phyloP scores from a whole-genome alignment of 257 asterid genomes.

The Ligustrum vulgare region DNA sequence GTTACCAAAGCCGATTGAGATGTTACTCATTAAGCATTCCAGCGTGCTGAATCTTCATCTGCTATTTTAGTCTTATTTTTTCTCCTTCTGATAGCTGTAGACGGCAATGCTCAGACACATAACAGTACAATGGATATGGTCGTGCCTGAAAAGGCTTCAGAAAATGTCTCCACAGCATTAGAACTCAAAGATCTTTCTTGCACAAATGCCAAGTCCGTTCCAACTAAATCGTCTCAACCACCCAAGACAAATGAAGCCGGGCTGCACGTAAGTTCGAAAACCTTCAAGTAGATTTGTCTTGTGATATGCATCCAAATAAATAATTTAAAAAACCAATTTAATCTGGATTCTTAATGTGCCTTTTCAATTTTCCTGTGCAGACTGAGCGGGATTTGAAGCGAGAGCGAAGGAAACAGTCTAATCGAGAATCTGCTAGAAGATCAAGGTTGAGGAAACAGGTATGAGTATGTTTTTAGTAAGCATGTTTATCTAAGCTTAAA shows the following conservation, averaged over 20 bases:
- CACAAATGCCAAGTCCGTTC: constrained; percentile 42
- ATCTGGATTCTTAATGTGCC: background rate
- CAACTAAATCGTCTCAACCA: constrained; percentile 36
- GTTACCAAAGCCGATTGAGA: background rate
- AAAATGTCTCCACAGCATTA: constrained; percentile 42
- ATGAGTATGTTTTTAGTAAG: background rate
- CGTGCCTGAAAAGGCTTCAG: constrained; percentile 35
- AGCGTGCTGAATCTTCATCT: background rate
- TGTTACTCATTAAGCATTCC: too few species aligned
- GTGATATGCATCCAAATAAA: constrained; percentile 8
- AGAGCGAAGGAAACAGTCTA: constrained; percentile 97
- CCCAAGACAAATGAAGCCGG: constrained; percentile 51
- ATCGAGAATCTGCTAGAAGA: constrained; percentile 97
- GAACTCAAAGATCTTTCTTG: constrained; percentile 54
- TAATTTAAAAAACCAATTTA: background rate
- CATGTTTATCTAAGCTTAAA: background rate
- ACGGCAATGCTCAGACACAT: constrained; percentile 42
- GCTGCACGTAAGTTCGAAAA: constrained; percentile 55
- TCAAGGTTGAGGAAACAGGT: constrained; percentile 99
- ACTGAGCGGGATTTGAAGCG: constrained; percentile 81
- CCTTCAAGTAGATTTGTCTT: background rate
- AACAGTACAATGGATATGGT: constrained; percentile 31
- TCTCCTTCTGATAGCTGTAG: constrained; percentile 29
- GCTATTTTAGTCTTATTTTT: background rate
- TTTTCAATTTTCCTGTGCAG: constrained; percentile 38